Evolutionary conservation across 176 grass and related monocot genomes (phyloP), one percentile per base, ranked within the genome.

Genomic region (Aegilops bicornis): DNA sequence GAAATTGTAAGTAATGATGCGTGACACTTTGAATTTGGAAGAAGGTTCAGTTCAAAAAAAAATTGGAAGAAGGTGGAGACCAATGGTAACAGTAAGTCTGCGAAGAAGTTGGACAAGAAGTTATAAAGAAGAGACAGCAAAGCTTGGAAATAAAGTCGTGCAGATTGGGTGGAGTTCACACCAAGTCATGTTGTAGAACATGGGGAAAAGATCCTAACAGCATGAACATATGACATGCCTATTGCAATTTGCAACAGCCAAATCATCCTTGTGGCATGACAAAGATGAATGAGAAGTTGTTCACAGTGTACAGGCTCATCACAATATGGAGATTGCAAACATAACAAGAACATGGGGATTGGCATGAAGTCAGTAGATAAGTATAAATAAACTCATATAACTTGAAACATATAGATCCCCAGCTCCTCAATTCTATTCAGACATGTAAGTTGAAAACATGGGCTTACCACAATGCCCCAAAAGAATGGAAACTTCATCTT

Each of bases 141-240:
- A 75, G 42, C 42, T 30, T 50, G 72, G 72, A 75, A 75, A 50
- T 30, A 10, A 50, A 75, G 17, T 27, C 29, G 24, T 48, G 42
- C 1, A 50, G 42, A 75, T 75, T 6, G 23, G 13, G n/a, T 48
- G 40, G 14, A 17, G 72, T 48, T 75, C 42, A 75, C 72, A 75
- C 39, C 72, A 75, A 75, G 40, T 75, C 40, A 75, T 74, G 71
- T 74, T 74, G 70, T 48, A 48, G n/a, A 20, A 40, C 35, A 40
- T 1, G 35, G 22, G 66, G 69, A 73, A 14, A 73, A 73, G 5
- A 1, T 29, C 48, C 39, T 48, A 48, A 2, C 71, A 74, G 16
- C 3, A 8, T 74, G 71, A 74, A 48, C 71, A 48, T 29, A 47
- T 47, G 40, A 17, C 40, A 48, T 75, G 24, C 27, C 12, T 4